Conservation (phyloP, 1,284 basidiomycete species). For the Bothia castanella region DNA sequence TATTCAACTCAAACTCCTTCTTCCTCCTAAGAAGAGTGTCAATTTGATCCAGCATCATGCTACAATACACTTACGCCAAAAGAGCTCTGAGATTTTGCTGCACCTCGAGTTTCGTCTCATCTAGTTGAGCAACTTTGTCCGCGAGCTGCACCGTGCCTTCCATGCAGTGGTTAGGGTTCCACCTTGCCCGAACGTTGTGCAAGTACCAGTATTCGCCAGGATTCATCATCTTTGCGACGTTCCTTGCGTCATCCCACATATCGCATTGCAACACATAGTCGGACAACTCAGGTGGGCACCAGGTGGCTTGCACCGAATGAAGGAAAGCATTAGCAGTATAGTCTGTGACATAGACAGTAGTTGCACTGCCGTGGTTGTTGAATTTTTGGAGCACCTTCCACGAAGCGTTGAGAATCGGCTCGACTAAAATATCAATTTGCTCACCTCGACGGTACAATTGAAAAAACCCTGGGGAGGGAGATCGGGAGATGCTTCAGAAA, state of each 20-base stretch:
- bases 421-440: conserved; percentile 9
- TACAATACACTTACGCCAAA: conserved; percentile 44
- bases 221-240: conserved; percentile 42
- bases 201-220: conserved; percentile 52
- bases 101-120: conserved; percentile 37
- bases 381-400: conserved; percentile 48
- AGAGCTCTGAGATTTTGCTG: conserved; percentile 45
- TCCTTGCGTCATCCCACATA: conserved; percentile 51
- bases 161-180: conserved; percentile 39
- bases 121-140: conserved; percentile 43
- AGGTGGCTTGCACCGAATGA: conserved; percentile 35
- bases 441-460: conserved; percentile 65
- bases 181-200: conserved; percentile 50
- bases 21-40: conserved; percentile 47
- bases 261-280: conserved; percentile 50
- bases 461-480: conserved; percentile 52
- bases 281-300: conserved; percentile 46
- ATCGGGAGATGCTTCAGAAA: conserved; percentile 48
- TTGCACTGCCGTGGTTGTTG: conserved; percentile 35
- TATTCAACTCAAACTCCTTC: conserved; percentile 40
- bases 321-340: conserved; percentile 48
- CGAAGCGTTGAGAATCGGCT: not conserved
- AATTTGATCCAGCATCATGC: conserved; percentile 2
- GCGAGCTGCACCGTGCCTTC: conserved; percentile 52
- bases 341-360: conserved; percentile 63